These are phyloP conservation scores for Nematocida sp. DNA, from an alignment of 371 early-diverging fungal genomes.

Conservation along the genomic window DNA sequence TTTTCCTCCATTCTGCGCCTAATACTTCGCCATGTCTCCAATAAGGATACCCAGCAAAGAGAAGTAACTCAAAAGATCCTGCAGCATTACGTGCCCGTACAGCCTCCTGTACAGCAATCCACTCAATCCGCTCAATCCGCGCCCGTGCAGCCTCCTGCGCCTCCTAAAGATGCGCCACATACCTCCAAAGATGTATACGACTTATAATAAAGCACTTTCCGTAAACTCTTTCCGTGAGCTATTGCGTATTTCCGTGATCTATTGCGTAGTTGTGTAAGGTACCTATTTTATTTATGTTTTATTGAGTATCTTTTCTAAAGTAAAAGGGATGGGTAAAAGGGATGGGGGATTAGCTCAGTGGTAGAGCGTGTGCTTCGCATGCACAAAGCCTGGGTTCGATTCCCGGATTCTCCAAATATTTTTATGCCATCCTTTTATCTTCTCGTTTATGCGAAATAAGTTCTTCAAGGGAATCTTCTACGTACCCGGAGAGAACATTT, in stretches of 20 bases:
- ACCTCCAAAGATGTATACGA: too few species aligned
- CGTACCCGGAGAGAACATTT: slow-evolving; percentile 56
- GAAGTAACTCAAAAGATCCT: too few species aligned
- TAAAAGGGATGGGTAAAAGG: neutral
- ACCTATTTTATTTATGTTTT: neutral
- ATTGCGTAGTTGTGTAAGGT: neutral
- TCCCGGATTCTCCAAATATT: slow-evolving; percentile 66
- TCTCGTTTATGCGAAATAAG: slow-evolving; percentile 9
- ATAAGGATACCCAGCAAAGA: too few species aligned
- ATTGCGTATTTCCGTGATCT: too few species aligned
- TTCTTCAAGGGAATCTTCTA: slow-evolving; percentile 54
- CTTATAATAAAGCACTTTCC: too few species aligned
- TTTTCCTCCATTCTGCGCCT: neutral
- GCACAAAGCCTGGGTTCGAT: slow-evolving; percentile 67
- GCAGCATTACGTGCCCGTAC: too few species aligned
- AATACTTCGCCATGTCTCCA: neutral
- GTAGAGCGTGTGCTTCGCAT: slow-evolving; percentile 68
- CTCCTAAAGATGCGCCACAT: too few species aligned
- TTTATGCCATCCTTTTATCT: neutral
- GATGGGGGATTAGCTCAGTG: slow-evolving; percentile 66
- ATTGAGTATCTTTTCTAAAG: neutral
- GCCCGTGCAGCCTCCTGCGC: too few species aligned
- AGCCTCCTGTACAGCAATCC: too few species aligned
- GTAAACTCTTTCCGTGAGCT: too few species aligned
- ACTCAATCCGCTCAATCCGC: too few species aligned